Evolutionary conservation across 75 land plant species (phyloP), one percentile per base, ranked within the genome.

Genomic region (Sequoiadendron giganteum): DNA sequence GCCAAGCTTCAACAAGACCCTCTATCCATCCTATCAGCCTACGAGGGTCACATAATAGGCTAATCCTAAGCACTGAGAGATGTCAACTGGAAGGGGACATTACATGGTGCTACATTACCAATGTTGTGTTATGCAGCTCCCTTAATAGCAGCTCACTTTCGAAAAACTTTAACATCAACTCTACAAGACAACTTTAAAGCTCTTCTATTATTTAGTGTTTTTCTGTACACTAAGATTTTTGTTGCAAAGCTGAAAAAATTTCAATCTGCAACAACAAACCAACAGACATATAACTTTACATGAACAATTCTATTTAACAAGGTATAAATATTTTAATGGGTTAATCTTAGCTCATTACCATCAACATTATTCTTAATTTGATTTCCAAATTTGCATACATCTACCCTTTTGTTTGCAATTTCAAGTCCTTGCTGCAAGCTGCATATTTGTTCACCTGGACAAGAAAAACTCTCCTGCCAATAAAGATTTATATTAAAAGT

Each of bases 71-170:
- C n/a, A n/a, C n/a, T n/a, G n/a, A n/a, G n/a, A n/a, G n/a, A n/a
- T n/a, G n/a, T n/a, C n/a, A n/a, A n/a, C n/a, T n/a, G n/a, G n/a
- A n/a, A n/a, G n/a, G n/a, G n/a, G n/a, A n/a, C n/a, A n/a, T n/a
- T n/a, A n/a, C n/a, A n/a, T 28, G 43, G 40, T 45, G 30, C 36
- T 40, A 76, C n/a, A 61, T 16, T 88, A 97, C 98, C 98, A 96
- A 82, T 28, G 96, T 97, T 13, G 98, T 96, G 84, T 97, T 97
- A 56, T 97, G 98, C 86, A 96, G 89, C 70, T 93, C 96, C 84
- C 96, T 93, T 11, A 98, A 89, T 36, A 97, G 85, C 15, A 92
- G 91, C 81, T 97, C 99, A 48, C 93, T 95, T 85, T 96, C 98
- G 82, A 83, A 76, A 76, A 19, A 96, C 70, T 68, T 90, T 90